Conservation (phyloP, 164 flowering plant genomes). For the Stephania yunnanensis region DNA sequence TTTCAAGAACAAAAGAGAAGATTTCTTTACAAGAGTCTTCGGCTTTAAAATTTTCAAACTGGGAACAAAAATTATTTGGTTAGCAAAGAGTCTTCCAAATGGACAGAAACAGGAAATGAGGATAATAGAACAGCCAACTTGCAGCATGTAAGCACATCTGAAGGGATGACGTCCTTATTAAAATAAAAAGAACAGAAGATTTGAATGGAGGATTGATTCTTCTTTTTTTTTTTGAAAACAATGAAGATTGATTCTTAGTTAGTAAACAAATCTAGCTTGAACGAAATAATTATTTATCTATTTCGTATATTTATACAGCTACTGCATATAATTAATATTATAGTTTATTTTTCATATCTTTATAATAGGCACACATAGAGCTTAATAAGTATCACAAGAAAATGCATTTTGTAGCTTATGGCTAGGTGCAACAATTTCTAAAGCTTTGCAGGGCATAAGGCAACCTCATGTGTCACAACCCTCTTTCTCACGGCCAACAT, state of each 20-base stretch:
- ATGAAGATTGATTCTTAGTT: not conserved
- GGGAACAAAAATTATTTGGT: slow-evolving; percentile 23
- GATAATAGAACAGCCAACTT: not conserved
- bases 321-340: too few species aligned
- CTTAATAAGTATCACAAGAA: not conserved
- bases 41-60: slow-evolving; percentile 56
- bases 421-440: not conserved
- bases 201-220: not conserved
- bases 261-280: not conserved
- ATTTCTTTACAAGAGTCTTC: slow-evolving; percentile 52
- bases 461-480: too few species aligned
- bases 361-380: too few species aligned
- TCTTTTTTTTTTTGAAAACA: too few species aligned
- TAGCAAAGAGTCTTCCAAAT: not conserved
- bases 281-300: not conserved
- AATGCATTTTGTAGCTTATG: not conserved
- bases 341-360: too few species aligned
- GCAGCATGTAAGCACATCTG: too few species aligned
- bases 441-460: not conserved
- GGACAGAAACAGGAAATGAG: not conserved
- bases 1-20: slow-evolving; percentile 65
- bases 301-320: not conserved
- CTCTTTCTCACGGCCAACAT: too few species aligned
- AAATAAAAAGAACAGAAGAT: not conserved
- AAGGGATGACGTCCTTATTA: not conserved